Evolutionary conservation across 2,329 filamentous ascomycete species (phyloP), one percentile per base, ranked within the genome.

Genomic region (Didymella arachidicola): DNA sequence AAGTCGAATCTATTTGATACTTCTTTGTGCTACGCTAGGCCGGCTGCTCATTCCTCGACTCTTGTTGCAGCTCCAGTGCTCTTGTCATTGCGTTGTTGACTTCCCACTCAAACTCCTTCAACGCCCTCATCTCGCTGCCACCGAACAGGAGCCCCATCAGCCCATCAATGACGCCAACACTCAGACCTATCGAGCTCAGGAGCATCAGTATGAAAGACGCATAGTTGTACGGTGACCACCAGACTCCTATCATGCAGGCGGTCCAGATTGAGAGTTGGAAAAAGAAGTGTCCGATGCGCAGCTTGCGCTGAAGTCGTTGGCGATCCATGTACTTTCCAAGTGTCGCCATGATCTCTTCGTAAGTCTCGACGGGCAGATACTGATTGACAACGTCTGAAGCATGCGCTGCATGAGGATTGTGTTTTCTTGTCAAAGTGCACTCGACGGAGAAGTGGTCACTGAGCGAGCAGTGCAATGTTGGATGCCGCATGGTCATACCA

Each of bases 371-470:
- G 39, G 82, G 76, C 27, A 86, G 71, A 49, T 73, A 75, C 7
- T 56, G 66, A 45, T 74, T 69, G 29, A 67, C 60, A 10, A 71
- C 49, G 12, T 64, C 59, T 14, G 56, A 54, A 19, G 50, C 39
- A 18, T 54, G 56, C 25, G 51, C 52, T 25, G 46, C 22, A 18
- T 60, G 51, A 3, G 62, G 61, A 26, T 60, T 55, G 27, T 63
- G 59, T 22, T 60, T 56, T 34, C 74, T 69, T 5, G 64, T 69
- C 59, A 98, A 82, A 0, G 91, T 93, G 6, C 91, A 88, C 74
- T 94, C 90, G 52, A 98, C 90, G 22, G 92, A 93, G 76, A 97
- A 98, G 76, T 98, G 95, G 73, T 99, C 94, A 68, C 93, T 97
- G 26, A 98, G 83, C 1, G 92, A 96, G 79, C 93, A 97, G 62